A percentile compares a stretch with the other conserved stretches of the same genome.
Evolutionary conservation across 805 yeast genomes (phyloP).

Genomic region (Barnettozyma californica): DNA sequence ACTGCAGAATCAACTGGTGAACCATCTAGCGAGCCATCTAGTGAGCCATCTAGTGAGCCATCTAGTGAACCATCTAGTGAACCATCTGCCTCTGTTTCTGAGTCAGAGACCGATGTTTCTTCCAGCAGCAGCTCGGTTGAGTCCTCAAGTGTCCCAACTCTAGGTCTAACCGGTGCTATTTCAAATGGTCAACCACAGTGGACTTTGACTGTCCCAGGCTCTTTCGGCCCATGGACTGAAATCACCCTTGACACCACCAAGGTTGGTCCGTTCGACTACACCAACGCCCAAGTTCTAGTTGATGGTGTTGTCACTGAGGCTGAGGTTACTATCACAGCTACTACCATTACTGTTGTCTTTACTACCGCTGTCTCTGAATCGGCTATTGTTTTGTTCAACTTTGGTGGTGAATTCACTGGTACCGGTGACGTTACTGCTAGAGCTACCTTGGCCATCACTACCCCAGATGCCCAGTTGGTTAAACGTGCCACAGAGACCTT

Average conservation of each 20-base stretch:
- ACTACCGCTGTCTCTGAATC: background rate
- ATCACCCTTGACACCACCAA: slow-evolving; percentile 1
- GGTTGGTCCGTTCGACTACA: slow-evolving; percentile 10
- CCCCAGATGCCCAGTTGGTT: background rate
- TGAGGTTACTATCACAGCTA: background rate
- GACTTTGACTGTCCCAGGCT: slow-evolving; percentile 5
- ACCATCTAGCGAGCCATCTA: background rate
- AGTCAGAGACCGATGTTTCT: background rate
- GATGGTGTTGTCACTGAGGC: slow-evolving; percentile 7
- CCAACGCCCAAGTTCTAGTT: slow-evolving; percentile 7
- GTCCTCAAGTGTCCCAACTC: slow-evolving; percentile 2
- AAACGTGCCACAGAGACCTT: slow-evolving; percentile 4
- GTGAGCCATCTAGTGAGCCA: no score
- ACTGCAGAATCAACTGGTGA: no score
- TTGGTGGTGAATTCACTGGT: slow-evolving; percentile 2
- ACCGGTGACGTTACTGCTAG: slow-evolving; percentile 1
- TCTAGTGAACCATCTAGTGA: background rate
- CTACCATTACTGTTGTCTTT: background rate
- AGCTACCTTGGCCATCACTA: slow-evolving; percentile 1
- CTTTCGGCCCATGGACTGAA: slow-evolving; percentile 10
- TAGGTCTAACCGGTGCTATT: background rate
- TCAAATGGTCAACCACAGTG: slow-evolving; percentile 4
- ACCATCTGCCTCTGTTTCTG: slow-evolving; percentile 1
- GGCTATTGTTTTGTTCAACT: background rate
- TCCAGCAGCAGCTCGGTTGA: slow-evolving; percentile 1